Conservation (phyloP, 805 yeast species). For the Zygotorulaspora sp. region DNA sequence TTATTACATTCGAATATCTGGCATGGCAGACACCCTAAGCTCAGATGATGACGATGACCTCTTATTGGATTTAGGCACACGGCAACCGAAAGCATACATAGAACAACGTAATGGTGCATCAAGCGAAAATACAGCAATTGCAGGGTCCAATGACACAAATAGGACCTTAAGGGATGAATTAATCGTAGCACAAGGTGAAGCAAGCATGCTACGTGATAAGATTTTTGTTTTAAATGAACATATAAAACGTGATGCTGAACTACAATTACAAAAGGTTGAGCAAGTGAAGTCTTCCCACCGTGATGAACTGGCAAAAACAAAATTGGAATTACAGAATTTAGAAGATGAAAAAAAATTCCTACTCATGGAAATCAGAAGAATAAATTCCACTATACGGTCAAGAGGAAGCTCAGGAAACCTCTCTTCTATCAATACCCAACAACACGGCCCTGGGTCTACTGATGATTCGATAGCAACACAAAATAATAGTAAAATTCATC, state of each 20-base stretch:
- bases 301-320: conserved; percentile 39
- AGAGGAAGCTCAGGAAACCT: conserved; percentile 4
- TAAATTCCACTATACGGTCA: conserved; percentile 13
- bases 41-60: conserved; percentile 40
- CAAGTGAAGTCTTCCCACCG: conserved; percentile 22
- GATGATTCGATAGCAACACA: conserved; percentile 10
- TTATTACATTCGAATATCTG: too few species aligned
- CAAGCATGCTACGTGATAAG: conserved; percentile 69
- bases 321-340: conserved; percentile 40
- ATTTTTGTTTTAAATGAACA: conserved; percentile 44
- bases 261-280: conserved; percentile 26
- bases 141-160: not conserved
- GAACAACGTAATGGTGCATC: conserved; percentile 2
- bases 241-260: conserved; percentile 38
- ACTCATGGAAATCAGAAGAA: conserved; percentile 42
- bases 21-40: conserved; percentile 1
- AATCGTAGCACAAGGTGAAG: conserved; percentile 70
- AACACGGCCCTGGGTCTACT: conserved; percentile 4
- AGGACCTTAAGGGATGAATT: conserved; percentile 25
- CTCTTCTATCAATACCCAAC: conserved; percentile 7
- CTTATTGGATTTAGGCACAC: conserved; percentile 45
- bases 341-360: conserved; percentile 56
- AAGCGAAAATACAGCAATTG: not conserved
- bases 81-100: conserved; percentile 31
- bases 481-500: not conserved